Base-by-base conservation (phyloP, 495 filamentous ascomycete species). In the Sordaria brevicollis region DNA sequence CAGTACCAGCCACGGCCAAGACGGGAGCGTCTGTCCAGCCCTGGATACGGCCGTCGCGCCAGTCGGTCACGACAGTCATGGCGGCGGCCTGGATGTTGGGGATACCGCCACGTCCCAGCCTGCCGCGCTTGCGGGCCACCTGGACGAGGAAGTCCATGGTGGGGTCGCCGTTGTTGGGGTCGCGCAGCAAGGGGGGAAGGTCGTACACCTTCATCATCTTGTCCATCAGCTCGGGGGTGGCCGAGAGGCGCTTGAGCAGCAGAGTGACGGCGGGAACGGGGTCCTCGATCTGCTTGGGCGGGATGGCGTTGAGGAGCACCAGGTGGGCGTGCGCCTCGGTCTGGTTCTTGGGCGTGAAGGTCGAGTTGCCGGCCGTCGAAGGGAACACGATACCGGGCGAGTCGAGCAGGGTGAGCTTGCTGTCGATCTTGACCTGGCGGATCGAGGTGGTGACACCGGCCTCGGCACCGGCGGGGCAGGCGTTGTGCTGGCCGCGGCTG, bases 341-440 rank as follows among this genome's bases (percentile, higher is more conserved):
- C 72, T 88, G 88, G 74, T 83, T 86, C 66, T 84, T 82, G 73
- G 87, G 88, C 38, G 74, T 71, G 65, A 81, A 81, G 35, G 86
- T 79, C 70, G 76, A 77, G 43, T 72, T 71, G 57, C 75, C 68
- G 37, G 76, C 70, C 11, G 82, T 71, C 76, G 87, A 79, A 7
- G 94, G 94, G 85, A 97, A 97, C 65, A 98, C 92, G 72, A 98
- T 97, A 71, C 94, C 94, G 41, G 94, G 94, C 0, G 94, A 97
- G 81, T 98, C 94, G 73, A 98, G 90, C 35, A 98, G 84, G 76
- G 94, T 97, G 2, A 98, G 86, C 79, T 93, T 96, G 84, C 90
- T 94, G 82, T 98, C 94, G 70, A 98, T 87, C 82, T 98, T 98
- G 75, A 97, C 92, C 72, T 91, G 86, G 65, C 94, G 90, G 73